phyloP scores from a whole-genome alignment of 768 basidiomycete genomes.

The Lactifluus pinguis region DNA sequence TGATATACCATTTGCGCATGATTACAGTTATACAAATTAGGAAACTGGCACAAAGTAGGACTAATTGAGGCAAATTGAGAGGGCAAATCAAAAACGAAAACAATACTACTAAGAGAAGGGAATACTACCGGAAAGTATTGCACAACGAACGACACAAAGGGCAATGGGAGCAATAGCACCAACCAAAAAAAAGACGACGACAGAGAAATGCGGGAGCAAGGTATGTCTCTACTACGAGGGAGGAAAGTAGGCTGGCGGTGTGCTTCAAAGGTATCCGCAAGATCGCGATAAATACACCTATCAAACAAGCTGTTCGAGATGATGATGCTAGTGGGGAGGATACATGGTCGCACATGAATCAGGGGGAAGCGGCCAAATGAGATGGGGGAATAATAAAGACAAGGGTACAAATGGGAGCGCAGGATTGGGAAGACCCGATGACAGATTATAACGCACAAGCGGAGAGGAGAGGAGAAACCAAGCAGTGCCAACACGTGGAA shows the following conservation, averaged over 20 bases:
- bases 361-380: not conserved
- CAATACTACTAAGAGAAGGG: not conserved
- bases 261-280: constrained; percentile 15
- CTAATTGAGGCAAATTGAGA: not conserved
- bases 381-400: not conserved
- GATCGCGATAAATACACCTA: constrained; percentile 15
- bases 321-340: constrained; percentile 3
- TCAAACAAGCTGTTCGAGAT: not conserved
- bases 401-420: not conserved
- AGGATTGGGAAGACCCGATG: not conserved
- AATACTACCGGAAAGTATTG: constrained; percentile 5
- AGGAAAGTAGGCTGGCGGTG: not conserved
- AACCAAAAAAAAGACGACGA: not conserved
- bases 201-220: not conserved
- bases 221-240: constrained; percentile 4
- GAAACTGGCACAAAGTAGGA: constrained; percentile 10
- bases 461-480: not conserved
- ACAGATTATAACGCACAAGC: not conserved
- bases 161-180: not conserved
- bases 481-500: not conserved
- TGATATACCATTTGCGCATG: constrained; percentile 4
- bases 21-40: constrained; percentile 18
- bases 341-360: constrained; percentile 2
- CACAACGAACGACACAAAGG: not conserved
- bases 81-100: not conserved